Conservation (phyloP, 1,139 yeast species). For the Debaryomycetaceae sp. region DNA sequence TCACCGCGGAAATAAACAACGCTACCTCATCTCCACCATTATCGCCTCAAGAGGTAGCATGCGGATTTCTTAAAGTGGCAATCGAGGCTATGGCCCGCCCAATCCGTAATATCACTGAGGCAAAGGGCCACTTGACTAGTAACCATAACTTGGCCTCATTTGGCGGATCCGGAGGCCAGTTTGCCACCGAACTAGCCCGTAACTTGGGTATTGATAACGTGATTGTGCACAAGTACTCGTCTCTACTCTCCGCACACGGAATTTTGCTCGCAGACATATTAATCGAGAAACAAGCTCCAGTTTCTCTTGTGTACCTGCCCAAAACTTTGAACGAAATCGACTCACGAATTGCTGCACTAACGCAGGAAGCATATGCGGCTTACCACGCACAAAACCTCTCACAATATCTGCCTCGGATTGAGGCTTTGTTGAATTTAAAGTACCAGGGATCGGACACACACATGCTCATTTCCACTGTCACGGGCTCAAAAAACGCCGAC, state of each 20-base stretch:
- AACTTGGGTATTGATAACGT: conserved; percentile 28
- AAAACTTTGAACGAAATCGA: conserved; percentile 13
- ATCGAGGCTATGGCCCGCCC: conserved; percentile 39
- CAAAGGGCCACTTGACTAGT: conserved; percentile 29
- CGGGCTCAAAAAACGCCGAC: conserved; percentile 15
- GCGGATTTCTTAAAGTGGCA: conserved; percentile 34
- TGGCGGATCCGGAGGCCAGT: conserved; percentile 41
- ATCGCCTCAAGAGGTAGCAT: conserved; percentile 31
- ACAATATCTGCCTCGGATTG: conserved; percentile 25
- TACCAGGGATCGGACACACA: conserved; percentile 85
- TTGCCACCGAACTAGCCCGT: conserved; percentile 28
- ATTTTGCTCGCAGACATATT: conserved; percentile 34
- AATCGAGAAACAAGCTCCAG: conserved; percentile 57
- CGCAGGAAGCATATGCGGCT: conserved; percentile 19
- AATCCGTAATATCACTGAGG: conserved; percentile 33
- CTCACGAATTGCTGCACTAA: conserved; percentile 14
- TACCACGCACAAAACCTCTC: conserved; percentile 21
- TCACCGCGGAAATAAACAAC: conserved; percentile 23
- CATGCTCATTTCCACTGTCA: conserved; percentile 42
- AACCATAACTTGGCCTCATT: conserved; percentile 35
- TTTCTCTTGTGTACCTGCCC: conserved; percentile 17
- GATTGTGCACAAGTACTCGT: conserved; percentile 34
- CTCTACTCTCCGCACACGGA: conserved; percentile 35
- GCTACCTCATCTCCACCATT: conserved; percentile 8
- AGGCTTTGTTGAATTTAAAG: conserved; percentile 64